A percentile compares a stretch with the other conserved stretches of the same genome.
Conservation (phyloP, 768 basidiomycete genomes). For the Naganishia kalamii region DNA sequence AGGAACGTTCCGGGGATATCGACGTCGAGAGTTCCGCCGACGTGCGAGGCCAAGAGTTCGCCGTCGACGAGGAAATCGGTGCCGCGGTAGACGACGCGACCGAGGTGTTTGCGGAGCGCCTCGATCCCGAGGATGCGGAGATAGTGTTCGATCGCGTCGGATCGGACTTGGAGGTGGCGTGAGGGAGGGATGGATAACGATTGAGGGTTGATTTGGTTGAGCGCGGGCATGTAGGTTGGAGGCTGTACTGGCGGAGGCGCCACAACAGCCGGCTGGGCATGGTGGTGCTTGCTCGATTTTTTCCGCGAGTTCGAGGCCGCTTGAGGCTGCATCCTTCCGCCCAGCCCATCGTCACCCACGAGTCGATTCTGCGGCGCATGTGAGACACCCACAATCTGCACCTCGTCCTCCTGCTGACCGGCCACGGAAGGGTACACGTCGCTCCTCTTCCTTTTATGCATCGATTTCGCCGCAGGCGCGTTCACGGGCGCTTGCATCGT, state of each 20-base stretch:
- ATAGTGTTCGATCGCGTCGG: conserved; percentile 34
- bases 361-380: neutral
- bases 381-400: conserved; percentile 5
- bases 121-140: conserved; percentile 29
- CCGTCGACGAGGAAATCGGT: conserved; percentile 29
- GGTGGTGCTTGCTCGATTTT: conserved; percentile 22
- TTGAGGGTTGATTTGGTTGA: conserved; percentile 23
- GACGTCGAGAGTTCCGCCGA: conserved; percentile 34
- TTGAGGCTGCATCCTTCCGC: conserved; percentile 8
- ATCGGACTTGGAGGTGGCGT: conserved; percentile 32
- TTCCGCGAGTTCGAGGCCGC: conserved; percentile 1
- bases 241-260: conserved; percentile 33
- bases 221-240: conserved; percentile 18
- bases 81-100: conserved; percentile 30
- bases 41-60: conserved; percentile 7
- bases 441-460: conserved; percentile 24
- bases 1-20: conserved; percentile 33
- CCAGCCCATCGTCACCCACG: conserved; percentile 2
- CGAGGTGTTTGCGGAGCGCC: conserved; percentile 27
- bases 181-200: conserved; percentile 22
- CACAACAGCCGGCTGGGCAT: neutral
- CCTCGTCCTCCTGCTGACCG: neutral
- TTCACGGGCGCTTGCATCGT: neutral
- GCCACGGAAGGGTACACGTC: neutral
- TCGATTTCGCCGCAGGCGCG: neutral